Conservation (phyloP, 1,139 yeast species). For the Arxiozyma slooffiae region DNA sequence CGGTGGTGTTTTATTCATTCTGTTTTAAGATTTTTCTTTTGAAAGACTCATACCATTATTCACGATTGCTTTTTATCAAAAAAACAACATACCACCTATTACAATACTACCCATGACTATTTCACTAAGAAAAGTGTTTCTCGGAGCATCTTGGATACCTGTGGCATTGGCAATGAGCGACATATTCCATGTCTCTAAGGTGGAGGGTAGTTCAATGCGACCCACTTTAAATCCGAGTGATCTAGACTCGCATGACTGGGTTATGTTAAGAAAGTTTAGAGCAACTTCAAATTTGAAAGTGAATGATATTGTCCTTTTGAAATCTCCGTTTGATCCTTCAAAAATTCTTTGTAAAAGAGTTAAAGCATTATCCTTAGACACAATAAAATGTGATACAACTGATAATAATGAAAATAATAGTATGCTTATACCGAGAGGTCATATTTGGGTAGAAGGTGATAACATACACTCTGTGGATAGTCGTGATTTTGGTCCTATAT, state of each 20-base stretch:
- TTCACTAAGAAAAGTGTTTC: slow-evolving; percentile 14
- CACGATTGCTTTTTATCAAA: background rate
- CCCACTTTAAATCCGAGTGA: slow-evolving; percentile 78
- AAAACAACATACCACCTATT: background rate
- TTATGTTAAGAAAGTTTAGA: slow-evolving; percentile 58
- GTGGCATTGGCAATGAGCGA: slow-evolving; percentile 61
- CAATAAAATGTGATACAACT: background rate
- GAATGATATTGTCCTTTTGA: slow-evolving; percentile 68
- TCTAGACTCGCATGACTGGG: slow-evolving; percentile 44
- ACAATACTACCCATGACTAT: background rate
- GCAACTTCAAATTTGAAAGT: slow-evolving; percentile 39
- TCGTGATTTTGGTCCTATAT: slow-evolving; percentile 76
- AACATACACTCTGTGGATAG: slow-evolving; percentile 79
- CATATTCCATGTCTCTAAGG: slow-evolving; percentile 60
- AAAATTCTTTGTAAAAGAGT: slow-evolving; percentile 67
- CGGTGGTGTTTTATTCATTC: no score
- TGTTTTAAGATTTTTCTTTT: no score
- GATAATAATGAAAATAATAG: background rate
- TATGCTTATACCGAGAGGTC: slow-evolving; percentile 53
- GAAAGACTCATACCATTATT: background rate
- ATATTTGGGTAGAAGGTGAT: slow-evolving; percentile 93
- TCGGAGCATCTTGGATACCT: slow-evolving; percentile 59
- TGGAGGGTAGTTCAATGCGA: slow-evolving; percentile 82
- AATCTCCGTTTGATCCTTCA: slow-evolving; percentile 73
- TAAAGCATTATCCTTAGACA: slow-evolving; percentile 39